phyloP scores from a whole-genome alignment of 202 grass and related monocot genomes.

The Sporobolus alterniflorus region DNA sequence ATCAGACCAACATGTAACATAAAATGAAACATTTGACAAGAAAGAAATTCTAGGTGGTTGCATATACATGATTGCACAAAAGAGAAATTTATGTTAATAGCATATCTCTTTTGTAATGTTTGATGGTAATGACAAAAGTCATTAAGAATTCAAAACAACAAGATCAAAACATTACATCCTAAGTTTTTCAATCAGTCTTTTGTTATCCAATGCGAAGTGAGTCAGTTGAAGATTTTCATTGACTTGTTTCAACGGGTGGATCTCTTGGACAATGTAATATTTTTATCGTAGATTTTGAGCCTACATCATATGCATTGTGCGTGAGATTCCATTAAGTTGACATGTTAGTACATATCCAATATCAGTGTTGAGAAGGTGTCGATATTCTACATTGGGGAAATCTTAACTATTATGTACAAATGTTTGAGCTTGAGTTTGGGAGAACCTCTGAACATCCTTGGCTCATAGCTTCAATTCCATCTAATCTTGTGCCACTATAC shows the following conservation, averaged over 20 bases:
- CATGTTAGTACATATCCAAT: slow-evolving; percentile 40
- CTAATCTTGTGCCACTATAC: slow-evolving; percentile 95
- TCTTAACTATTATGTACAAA: too few relatives aligned
- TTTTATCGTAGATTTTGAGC: slow-evolving; percentile 69
- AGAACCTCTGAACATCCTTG: slow-evolving; percentile 93
- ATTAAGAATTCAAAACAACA: slow-evolving; percentile 7
- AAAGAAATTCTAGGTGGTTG: slow-evolving; percentile 26
- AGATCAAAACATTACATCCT: slow-evolving; percentile 55
- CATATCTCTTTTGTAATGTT: slow-evolving; percentile 55
- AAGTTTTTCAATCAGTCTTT: slow-evolving; percentile 79
- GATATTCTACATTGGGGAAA: too few relatives aligned
- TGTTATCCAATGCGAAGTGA: slow-evolving; percentile 91
- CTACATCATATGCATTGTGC: slow-evolving; percentile 45
- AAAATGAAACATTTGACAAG: not conserved
- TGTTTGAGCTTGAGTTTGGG: slow-evolving; percentile 2
- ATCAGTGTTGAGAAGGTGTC: slow-evolving; percentile 2
- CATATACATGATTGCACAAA: slow-evolving; percentile 73
- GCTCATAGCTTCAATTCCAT: slow-evolving; percentile 99
- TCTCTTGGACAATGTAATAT: slow-evolving; percentile 68
- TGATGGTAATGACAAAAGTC: slow-evolving; percentile 10
- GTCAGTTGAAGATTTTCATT: slow-evolving; percentile 69
- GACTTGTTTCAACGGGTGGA: slow-evolving; percentile 61
- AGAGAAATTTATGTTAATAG: slow-evolving; percentile 76
- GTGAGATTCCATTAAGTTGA: slow-evolving; percentile 76
- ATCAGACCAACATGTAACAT: slow-evolving; percentile 23